Conservation (phyloP, 176 grass and related monocot species). For the Bolboschoenus planiculmis region DNA sequence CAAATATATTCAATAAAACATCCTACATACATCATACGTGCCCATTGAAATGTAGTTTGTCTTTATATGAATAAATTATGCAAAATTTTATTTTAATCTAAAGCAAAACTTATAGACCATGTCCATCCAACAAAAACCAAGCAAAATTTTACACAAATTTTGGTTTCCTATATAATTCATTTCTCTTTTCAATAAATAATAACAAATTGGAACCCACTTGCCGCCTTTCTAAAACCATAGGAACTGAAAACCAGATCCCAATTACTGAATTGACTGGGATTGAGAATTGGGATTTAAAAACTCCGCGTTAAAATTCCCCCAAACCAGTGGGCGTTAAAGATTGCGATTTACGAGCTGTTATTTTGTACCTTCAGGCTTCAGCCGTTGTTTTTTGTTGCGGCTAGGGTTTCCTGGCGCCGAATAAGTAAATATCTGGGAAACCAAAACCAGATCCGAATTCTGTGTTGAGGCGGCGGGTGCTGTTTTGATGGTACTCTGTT, state of each 20-base stretch:
- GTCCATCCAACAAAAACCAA: not conserved
- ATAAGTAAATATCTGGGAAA: not conserved
- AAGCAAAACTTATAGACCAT: not conserved
- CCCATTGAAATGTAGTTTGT: too few relatives aligned
- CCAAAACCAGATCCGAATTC: not conserved
- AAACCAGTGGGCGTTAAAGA: not conserved
- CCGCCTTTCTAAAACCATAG: conserved; percentile 4
- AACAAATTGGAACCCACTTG: not conserved
- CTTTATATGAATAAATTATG: not conserved
- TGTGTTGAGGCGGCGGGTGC: not conserved
- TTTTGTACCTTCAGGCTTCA: too few relatives aligned
- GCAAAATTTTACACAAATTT: not conserved
- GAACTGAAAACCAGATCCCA: not conserved
- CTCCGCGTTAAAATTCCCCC: not conserved
- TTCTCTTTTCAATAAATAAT: not conserved
- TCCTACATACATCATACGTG: not conserved
- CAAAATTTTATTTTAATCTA: not conserved
- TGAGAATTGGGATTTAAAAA: not conserved
- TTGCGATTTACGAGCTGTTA: not conserved
- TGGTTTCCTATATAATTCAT: not conserved
- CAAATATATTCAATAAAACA: not conserved
- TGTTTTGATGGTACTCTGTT: not conserved
- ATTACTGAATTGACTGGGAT: not conserved
- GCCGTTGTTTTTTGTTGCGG: not conserved
- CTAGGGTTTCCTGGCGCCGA: not conserved